Base-by-base conservation (phyloP, 2,329 filamentous ascomycete genomes). In the Amauroascus niger region DNA sequence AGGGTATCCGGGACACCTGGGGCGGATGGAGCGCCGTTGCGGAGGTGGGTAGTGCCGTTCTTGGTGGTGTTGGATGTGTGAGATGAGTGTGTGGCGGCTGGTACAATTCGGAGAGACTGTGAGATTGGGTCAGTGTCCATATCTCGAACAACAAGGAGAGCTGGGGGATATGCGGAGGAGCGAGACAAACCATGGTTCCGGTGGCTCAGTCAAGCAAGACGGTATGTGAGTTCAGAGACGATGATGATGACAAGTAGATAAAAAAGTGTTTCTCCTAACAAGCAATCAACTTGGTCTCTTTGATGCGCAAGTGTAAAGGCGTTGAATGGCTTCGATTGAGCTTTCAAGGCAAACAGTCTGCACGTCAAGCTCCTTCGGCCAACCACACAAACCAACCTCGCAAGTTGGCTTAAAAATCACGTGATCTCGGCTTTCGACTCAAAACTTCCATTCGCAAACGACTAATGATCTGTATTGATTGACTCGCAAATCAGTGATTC, bases 1-100 rank as follows among this genome's bases (percentile, higher is more conserved):
- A 98, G 86, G 16, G 87, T 90, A 76, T 97, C 93, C 78, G 94
- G 90, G 59, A 97, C 78, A 62, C 91, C 91, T 0, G 90, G 90
- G 14, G 89, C 91, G 0, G 91, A 96, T 62, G 93, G 93, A 3
- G 93, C 93, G 53, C 80, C 82, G 63, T 79, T 78, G 60, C 78
- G 79, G 67, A 78, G 70, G 55, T 77, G 63, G 62, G 63, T 75
- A 44, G 60, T 53, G 49, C 65, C 55, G 63, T 59, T 71, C 67
- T 80, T 78, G 62, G 77, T 80, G 63, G 70, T 74, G 74, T 86
- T 84, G 64, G 76, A 78, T 73, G 81, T 84, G 66, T 79, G 77
- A 62, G 77, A 81, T 63, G 82, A 72, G 76, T 91, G 81, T 61
- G 76, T 67, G 64, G 82, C 71, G 57, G 82, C 69, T 67, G 93